Base-by-base conservation (phyloP, 345 rosid genomes). In the Fremontodendron californicum region DNA sequence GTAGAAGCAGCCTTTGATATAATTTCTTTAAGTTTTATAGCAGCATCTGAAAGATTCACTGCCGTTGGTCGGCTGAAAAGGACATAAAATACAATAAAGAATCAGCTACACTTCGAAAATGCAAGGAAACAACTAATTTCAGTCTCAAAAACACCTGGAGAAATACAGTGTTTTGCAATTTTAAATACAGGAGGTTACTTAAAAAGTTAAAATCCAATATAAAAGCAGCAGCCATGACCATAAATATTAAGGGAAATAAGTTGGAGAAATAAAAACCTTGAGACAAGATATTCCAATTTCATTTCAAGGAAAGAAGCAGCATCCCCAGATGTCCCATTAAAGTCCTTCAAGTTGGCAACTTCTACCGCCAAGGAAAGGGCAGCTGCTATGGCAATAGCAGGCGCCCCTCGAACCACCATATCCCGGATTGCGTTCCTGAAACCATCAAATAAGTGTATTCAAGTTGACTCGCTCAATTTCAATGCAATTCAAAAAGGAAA, bases 381-480 rank as follows among this genome's bases (percentile, higher is more conserved):
- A 1, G 96, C 99, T 5, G 99, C 88, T 66, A 95, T 92, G 23
- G 99, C 99, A 70, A 93, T 93, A 63, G 99, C 99, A 57, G 99
- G 99, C 35, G 99, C 99, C 78, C 98, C 99, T 11, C 99, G 96
- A 25, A 95, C 99, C 40, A 95, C 97, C 98, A 95, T 95, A 37
- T 92, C 99, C 70, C 86, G 88, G 75, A 95, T 92, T n/a, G 96
- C 96, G 39, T 74, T 83, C 98, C 98, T 92, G 66, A 48, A 49
- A 75, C 5, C 75, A 85, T 27, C 18, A 60, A 52, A 35, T 1
- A 52, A 8, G 23, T 6, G n/a, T 31, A 70, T 31, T 68, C 15
- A 45, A 37, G 8, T 39, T 39, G 48, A 52, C 1, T 46, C 23
- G 21, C 23, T 10, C 9, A 31, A 31, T 31, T 48, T 37, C 79